Base-by-base conservation (phyloP, 495 filamentous ascomycete species). In the Apodospora peruviana region DNA sequence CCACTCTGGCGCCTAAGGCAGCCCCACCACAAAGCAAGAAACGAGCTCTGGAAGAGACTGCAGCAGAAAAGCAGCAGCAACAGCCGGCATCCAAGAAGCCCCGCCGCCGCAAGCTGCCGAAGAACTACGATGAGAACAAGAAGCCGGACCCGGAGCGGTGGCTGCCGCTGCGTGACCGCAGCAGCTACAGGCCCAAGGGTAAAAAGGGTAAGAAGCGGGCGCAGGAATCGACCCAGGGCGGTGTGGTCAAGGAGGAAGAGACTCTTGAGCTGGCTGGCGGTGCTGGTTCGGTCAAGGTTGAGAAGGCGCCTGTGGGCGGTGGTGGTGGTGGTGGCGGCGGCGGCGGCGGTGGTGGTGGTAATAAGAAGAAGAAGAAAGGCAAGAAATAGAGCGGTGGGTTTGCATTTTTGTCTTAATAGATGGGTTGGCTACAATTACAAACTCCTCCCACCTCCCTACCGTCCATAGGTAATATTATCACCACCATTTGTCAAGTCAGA, bases 81-180 rank as follows among this genome's bases (percentile, higher is more conserved):
- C 53, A 82, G 54, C 71, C 87, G 42, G 87, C 68, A 20, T 67
- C 66, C 2, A 80, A 76, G 68, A 80, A 78, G 59, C 90, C 87
- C 59, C 83, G 84, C 49, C 71, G 82, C 45, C 76, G 83, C 40
- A 84, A 85, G 59, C 72, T 95, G 43, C 90, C 91, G 17, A 91
- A 91, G 69, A 79, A 88, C 58, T 90, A 83, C 57, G 88, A 71
- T 25, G 71, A 73, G 29, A 77, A 70, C 57, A 95, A 90, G 75
- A 80, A 78, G 38, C 73, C 86, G 5, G 93, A 97, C 59, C 84
- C 87, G 1, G 94, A 99, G 68, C 71, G 93, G 41, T 99, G 93
- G 93, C 67, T 97, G 49, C 91, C 93, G 19, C 70, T 97, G 48
- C 78, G 84, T 41, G 93, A 99, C 59, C 77, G 93, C 14, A 94